A percentile compares a stretch with the other conserved stretches of the same genome.
Evolutionary conservation across 805 yeast genomes (phyloP).

Genomic region (Candida verbasci): DNA sequence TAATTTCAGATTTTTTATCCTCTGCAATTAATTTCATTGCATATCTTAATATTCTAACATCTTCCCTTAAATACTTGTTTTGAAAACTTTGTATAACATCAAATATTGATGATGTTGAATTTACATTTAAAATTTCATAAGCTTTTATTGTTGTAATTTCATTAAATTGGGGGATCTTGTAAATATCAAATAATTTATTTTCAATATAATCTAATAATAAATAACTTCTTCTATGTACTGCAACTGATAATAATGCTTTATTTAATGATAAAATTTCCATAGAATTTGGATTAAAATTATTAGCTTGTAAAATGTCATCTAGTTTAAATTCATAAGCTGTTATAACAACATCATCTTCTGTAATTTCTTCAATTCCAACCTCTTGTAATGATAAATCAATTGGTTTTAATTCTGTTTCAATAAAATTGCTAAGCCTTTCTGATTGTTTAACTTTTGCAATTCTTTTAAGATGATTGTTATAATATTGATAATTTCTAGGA

Average conservation of each 20-base stretch:
- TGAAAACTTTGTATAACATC: slow-evolving; percentile 52
- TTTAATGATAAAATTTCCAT: slow-evolving; percentile 38
- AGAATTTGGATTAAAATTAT: slow-evolving; percentile 26
- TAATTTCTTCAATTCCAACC: slow-evolving; percentile 36
- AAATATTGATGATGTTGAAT: slow-evolving; percentile 48
- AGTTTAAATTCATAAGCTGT: slow-evolving; percentile 69
- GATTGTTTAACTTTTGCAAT: slow-evolving; percentile 25
- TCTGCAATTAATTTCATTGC: slow-evolving; percentile 56
- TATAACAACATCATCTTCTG: slow-evolving; percentile 59
- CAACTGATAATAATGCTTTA: slow-evolving; percentile 61
- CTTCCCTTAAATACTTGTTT: slow-evolving; percentile 24
- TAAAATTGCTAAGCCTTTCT: slow-evolving; percentile 15
- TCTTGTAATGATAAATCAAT: slow-evolving; percentile 29
- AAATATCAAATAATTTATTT: slow-evolving; percentile 31
- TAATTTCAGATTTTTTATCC: slow-evolving; percentile 49
- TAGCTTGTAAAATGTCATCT: slow-evolving; percentile 42
- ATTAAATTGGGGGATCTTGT: slow-evolving; percentile 9
- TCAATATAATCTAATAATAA: slow-evolving; percentile 54
- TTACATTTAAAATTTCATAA: slow-evolving; percentile 37
- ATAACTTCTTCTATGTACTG: slow-evolving; percentile 52
- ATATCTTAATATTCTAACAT: slow-evolving; percentile 52
- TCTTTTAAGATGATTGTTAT: slow-evolving; percentile 23
- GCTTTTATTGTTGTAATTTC: slow-evolving; percentile 30
- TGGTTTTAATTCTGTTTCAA: slow-evolving; percentile 32
- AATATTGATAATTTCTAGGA: slow-evolving; percentile 33